A percentile compares a stretch with the other conserved stretches of the same genome.
Evolutionary conservation across 176 grass and related monocot genomes (phyloP).

Genomic region (Paspalum vaginatum): DNA sequence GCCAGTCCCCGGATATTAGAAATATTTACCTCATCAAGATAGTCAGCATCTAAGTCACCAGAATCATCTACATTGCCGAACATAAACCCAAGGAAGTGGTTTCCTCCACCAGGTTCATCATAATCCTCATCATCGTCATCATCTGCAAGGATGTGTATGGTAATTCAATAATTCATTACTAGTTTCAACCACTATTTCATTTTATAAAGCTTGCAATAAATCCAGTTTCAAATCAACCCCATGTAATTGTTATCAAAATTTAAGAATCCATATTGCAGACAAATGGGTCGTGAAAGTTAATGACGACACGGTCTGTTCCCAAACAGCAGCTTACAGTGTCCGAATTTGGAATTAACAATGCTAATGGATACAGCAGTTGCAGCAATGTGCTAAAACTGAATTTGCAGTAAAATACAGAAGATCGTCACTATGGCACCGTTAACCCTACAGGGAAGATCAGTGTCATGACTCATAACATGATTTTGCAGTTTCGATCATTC

Average conservation of each 20-base stretch:
- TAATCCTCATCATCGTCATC: slow-evolving; percentile 76
- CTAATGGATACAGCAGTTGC: background rate
- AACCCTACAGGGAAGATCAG: background rate
- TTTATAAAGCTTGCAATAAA: background rate
- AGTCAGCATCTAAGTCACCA: slow-evolving; percentile 85
- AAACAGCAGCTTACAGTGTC: background rate
- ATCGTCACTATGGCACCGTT: background rate
- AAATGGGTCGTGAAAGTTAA: background rate
- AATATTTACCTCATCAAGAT: slow-evolving; percentile 79
- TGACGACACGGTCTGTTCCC: no score
- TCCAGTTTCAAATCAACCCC: background rate
- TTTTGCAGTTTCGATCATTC: background rate
- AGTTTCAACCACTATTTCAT: background rate
- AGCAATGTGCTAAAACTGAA: background rate
- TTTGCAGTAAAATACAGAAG: background rate
- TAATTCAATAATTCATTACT: background rate
- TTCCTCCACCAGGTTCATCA: slow-evolving; percentile 66
- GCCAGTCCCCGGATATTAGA: background rate
- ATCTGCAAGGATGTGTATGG: slow-evolving; percentile 30
- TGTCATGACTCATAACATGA: background rate
- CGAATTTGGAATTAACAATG: background rate
- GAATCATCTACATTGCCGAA: slow-evolving; percentile 92
- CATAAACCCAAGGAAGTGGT: slow-evolving; percentile 86
- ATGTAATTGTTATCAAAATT: background rate
- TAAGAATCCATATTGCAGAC: slow-evolving; percentile 1